Evolutionary conservation across 306 rosid genomes (phyloP).

Genomic region (Trifolium dubium): DNA sequence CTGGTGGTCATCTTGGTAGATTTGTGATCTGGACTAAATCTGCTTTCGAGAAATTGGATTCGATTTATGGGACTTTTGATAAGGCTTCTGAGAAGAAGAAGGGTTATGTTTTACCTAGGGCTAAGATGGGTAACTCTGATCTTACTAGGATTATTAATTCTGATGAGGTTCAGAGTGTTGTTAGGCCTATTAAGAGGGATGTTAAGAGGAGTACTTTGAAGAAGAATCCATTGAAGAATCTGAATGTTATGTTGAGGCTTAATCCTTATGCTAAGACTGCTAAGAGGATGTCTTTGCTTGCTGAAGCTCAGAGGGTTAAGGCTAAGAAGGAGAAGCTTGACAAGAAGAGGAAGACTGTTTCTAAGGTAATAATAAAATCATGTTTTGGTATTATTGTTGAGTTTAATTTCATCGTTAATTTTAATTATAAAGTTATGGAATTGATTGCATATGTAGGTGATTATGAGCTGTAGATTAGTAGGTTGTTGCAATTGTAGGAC

Average conservation of each 20-base stretch:
- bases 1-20: conserved; percentile 89
- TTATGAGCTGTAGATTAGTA: too few relatives aligned
- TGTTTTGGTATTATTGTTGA: neutral
- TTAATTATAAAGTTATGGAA: too few relatives aligned
- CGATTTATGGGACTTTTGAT: conserved; percentile 81
- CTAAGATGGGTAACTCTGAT: conserved; percentile 81
- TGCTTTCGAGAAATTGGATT: conserved; percentile 88
- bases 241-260: conserved; percentile 67
- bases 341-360: conserved; percentile 65
- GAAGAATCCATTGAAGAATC: conserved; percentile 86
- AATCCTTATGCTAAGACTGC: conserved; percentile 90
- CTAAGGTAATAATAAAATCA: conserved; percentile 54
- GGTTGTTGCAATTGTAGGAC: too few relatives aligned
- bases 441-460: too few relatives aligned
- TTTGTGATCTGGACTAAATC: conserved; percentile 86
- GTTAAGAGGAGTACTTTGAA: conserved; percentile 65
- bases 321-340: conserved; percentile 88
- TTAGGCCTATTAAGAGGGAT: conserved; percentile 75
- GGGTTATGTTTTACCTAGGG: conserved; percentile 65
- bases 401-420: too few relatives aligned
- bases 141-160: conserved; percentile 84
- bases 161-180: conserved; percentile 83
- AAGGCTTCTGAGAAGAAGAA: conserved; percentile 78
- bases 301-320: conserved; percentile 77
- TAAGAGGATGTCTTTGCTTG: conserved; percentile 72